Base-by-base conservation (phyloP, 169 alveolate species). In the Plasmodium knowlesi region DNA sequence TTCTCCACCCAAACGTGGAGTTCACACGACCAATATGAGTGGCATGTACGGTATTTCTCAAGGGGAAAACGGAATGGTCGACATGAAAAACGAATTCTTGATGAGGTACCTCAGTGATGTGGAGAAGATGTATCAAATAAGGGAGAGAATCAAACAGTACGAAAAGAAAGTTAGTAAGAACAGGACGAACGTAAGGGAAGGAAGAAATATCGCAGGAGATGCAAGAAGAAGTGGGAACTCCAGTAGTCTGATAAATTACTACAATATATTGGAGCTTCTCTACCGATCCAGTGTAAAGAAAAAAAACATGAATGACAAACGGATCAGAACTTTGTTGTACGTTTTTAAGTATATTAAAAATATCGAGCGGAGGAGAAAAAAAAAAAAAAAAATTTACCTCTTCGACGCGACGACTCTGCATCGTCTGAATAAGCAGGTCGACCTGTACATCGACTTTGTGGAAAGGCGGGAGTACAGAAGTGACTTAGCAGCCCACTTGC, bases 311-410 rank as follows among this genome's bases (percentile, higher is more conserved):
- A 43, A 79, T 53, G 94, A 88, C 39, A 79, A 61, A 79, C 61
- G 94, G 50, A 72, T 88, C 16, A 76, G 94, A 41, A 85, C 78
- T 2, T 37, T 88, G 16, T 57, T 88, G 32, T 79, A 88, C 50
- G 50, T 88, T 39, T 88, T 88, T 61, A 88, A 88, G 71, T 88
- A 88, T 78, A 76, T 88, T 25, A 88, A 79, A 57, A 79, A 79
- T 19, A 78, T 34, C 32, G 90, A 88, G 28, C 79, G 78, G 25
- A 67, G 81, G 70, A 88, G 81, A 88, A 71, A 39, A 39, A 80
- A 88, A 67, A 73, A 85, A 28, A 79, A 79, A 57, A 78, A 79
- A 73, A 5, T 19, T 28, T 74, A 67, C 54, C 50, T 88, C 32
- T 88, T 88, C 73, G 94, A 88, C 72, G 41, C 25, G 16, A 19